phyloP scores from a whole-genome alignment of 1,284 basidiomycete species.

The Pyrrhoderma noxium region DNA sequence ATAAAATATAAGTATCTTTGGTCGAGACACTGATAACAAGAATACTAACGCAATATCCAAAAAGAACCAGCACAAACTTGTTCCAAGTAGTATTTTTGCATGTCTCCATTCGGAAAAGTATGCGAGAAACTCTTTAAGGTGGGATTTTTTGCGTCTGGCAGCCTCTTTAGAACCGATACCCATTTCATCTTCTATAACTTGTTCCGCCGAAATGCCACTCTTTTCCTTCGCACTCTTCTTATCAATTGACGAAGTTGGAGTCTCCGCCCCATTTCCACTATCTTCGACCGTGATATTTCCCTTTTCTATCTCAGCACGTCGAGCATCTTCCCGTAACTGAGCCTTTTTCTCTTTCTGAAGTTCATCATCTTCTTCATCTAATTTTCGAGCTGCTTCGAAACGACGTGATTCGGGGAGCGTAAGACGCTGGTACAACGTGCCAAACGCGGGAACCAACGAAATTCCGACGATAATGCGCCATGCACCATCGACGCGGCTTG shows the following conservation, averaged over 20 bases:
- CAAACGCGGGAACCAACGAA: slow-evolving; percentile 50
- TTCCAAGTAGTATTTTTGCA: slow-evolving; percentile 45
- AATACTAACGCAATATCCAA: slow-evolving; percentile 38
- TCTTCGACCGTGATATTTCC: neutral
- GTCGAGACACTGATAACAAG: slow-evolving; percentile 22
- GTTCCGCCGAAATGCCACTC: neutral
- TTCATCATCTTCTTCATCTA: slow-evolving; percentile 27
- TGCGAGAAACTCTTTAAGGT: slow-evolving; percentile 38
- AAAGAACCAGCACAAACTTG: slow-evolving; percentile 48
- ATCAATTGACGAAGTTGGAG: neutral
- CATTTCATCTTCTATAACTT: slow-evolving; percentile 20
- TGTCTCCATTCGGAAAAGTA: slow-evolving; percentile 56
- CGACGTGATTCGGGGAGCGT: slow-evolving; percentile 66
- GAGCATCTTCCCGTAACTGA: slow-evolving; percentile 32
- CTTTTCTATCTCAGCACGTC: slow-evolving; percentile 22
- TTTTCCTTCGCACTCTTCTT: slow-evolving; percentile 3
- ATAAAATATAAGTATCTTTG: slow-evolving; percentile 1
- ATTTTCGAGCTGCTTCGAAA: slow-evolving; percentile 38
- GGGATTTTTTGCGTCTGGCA: slow-evolving; percentile 29
- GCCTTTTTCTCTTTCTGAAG: slow-evolving; percentile 26
- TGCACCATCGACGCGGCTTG: slow-evolving; percentile 58
- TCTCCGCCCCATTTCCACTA: neutral
- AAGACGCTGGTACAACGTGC: slow-evolving; percentile 65
- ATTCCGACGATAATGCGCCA: slow-evolving; percentile 47
- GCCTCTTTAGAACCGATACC: slow-evolving; percentile 18